Conservation (phyloP, 768 basidiomycete species). For the Termitomyces bulborhizus region DNA sequence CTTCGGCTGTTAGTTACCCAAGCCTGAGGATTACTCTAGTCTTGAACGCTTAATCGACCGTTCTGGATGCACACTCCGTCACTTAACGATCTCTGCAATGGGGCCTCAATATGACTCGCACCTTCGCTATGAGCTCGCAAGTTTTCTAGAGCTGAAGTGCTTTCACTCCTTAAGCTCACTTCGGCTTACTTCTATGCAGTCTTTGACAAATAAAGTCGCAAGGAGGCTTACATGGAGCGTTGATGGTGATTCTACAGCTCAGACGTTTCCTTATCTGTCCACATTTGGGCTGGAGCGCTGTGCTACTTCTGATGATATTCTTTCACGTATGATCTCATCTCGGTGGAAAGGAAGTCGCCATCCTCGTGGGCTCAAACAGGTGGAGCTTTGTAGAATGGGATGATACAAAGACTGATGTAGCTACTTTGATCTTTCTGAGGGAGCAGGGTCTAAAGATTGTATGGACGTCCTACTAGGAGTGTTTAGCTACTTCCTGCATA, state of each 20-base stretch:
- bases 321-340: background rate
- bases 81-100: background rate
- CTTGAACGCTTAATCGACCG: background rate
- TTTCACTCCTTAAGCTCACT: background rate
- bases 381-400: background rate
- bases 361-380: background rate
- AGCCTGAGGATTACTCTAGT: background rate
- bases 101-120: no score
- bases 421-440: background rate
- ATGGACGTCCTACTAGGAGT: background rate
- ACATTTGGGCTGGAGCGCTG: background rate
- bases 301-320: background rate
- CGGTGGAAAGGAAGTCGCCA: background rate
- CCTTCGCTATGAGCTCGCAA: background rate
- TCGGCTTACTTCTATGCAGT: background rate
- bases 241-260: background rate
- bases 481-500: background rate
- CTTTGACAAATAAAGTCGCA: background rate
- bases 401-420: background rate
- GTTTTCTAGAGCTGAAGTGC: background rate
- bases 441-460: background rate
- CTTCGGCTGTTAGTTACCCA: background rate
- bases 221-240: background rate
- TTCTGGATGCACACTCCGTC: background rate
- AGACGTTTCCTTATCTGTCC: background rate